These are phyloP conservation scores for Aspergillus spinulosporus DNA, from an alignment of 2,329 filamentous ascomycete species.

Conservation along the genomic window DNA sequence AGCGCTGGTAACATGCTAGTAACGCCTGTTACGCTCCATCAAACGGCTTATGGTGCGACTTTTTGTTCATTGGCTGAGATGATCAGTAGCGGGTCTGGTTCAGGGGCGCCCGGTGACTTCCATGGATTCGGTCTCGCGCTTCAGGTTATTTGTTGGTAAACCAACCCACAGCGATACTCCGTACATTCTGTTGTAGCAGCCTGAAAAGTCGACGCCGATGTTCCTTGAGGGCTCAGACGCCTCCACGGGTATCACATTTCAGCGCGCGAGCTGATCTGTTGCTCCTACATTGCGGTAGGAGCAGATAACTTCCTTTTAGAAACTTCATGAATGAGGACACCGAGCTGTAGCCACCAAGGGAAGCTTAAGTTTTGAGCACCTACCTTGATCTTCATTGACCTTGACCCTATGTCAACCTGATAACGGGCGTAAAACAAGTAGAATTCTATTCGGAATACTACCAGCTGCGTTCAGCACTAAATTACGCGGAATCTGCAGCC, in stretches of 20 bases:
- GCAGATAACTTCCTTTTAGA: background rate
- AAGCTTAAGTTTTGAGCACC: background rate
- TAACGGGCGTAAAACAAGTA: background rate
- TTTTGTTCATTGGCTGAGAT: conserved; percentile 1
- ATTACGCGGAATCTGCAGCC: background rate
- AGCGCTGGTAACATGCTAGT: conserved; percentile 20
- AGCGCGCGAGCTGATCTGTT: background rate
- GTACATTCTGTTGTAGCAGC: background rate
- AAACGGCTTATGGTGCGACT: background rate
- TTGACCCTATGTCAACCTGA: background rate
- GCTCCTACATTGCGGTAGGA: background rate
- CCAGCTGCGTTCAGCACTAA: background rate
- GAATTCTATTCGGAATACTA: background rate
- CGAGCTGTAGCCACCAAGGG: background rate
- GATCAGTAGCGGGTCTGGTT: conserved; percentile 28
- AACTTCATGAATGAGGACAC: background rate
- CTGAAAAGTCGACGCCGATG: background rate
- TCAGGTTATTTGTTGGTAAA: conserved; percentile 14
- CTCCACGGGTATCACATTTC: background rate
- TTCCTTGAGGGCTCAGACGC: background rate
- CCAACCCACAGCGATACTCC: background rate
- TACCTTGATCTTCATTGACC: background rate
- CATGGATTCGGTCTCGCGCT: conserved; percentile 8
- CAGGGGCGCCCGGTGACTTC: conserved; percentile 31
- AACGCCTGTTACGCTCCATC: conserved; percentile 7